Evolutionary conservation across 1,284 basidiomycete genomes (phyloP), one percentile per base, ranked within the genome.

Genomic region (Coniferiporia sulphurascens): DNA sequence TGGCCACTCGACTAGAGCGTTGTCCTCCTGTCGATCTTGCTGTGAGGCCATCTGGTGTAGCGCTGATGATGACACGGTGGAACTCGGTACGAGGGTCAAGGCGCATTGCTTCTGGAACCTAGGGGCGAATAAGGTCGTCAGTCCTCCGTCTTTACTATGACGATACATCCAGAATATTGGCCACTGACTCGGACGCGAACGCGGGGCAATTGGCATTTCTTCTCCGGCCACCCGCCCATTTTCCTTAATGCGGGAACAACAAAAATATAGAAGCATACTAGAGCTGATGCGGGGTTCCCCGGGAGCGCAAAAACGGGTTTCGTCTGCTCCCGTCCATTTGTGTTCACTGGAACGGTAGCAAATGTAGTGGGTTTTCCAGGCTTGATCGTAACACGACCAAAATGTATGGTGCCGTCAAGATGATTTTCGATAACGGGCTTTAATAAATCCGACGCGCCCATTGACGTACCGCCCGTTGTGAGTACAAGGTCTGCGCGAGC

Each of bases 181-280:
- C 27, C 9, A 55, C 79, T 27, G 58, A 89, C 89, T 78, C 84
- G 74, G 4, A 91, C 92, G 15, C 71, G 72, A 8, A 92, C 76
- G 1, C 81, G 77, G 1, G 90, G 86, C 50, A 92, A 72, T 53
- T 86, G 78, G 66, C 82, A 85, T 35, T 76, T 66, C 27, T 73
- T 73, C 17, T 73, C 69, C 0, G 78, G 76, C 79, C 83, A 89
- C 0, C 91, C 91, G 6, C 86, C 87, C 57, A 95, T 70, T 63
- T 76, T 81, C 61, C 93, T 76, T 55, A 95, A 72, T 4, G 89
- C 87, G 3, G 93, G 93, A 0, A 94, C 70, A 8, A 93, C 92
- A 68, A 95, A 94, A 5, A 95, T 70, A 68, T 92, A 82, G 72
- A 94, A 94, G 13, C 86, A 92, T 2, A 95, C 92, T n/a, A 95